Percentiles rank a stretch among this genome's conserved stretches.
Evolutionary conservation across 257 asterid species (phyloP).

Genomic region (Leonotis leonurus): DNA sequence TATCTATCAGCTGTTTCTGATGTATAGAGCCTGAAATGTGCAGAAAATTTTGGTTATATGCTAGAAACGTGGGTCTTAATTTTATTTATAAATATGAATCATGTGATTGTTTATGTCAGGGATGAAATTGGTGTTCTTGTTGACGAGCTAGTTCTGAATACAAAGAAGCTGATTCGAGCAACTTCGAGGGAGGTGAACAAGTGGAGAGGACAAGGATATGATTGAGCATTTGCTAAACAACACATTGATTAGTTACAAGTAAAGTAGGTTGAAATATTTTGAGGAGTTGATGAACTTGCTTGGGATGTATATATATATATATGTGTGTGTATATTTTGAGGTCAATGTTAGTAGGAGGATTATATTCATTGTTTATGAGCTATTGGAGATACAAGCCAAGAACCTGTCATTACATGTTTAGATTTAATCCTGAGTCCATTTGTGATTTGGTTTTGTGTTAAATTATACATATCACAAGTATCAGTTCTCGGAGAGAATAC

Average conservation of each 20-base stretch:
- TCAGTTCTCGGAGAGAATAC: too few relatives aligned
- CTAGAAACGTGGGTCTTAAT: background rate
- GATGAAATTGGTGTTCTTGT: conserved; percentile 39
- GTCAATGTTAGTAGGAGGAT: background rate
- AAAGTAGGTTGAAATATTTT: background rate
- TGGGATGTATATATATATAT: background rate
- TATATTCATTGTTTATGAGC: background rate
- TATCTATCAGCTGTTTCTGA: background rate
- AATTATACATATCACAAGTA: too few relatives aligned
- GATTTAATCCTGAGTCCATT: too few relatives aligned
- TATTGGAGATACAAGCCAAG: too few relatives aligned
- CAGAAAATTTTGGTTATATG: background rate
- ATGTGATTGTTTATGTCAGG: conserved; percentile 25
- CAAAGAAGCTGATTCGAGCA: conserved; percentile 32
- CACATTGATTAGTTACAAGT: too few relatives aligned
- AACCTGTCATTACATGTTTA: too few relatives aligned
- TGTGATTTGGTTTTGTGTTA: too few relatives aligned
- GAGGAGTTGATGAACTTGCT: background rate
- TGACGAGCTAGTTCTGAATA: conserved; percentile 39
- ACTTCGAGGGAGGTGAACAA: conserved; percentile 42
- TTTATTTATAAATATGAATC: background rate
- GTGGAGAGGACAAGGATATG: conserved; percentile 30
- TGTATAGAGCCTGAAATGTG: background rate
- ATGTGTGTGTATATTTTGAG: background rate
- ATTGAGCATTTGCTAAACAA: too few relatives aligned